Evolutionary conservation across 257 asterid genomes (phyloP), one percentile per base, ranked within the genome.

Genomic region (Orobanche coerulescens): DNA sequence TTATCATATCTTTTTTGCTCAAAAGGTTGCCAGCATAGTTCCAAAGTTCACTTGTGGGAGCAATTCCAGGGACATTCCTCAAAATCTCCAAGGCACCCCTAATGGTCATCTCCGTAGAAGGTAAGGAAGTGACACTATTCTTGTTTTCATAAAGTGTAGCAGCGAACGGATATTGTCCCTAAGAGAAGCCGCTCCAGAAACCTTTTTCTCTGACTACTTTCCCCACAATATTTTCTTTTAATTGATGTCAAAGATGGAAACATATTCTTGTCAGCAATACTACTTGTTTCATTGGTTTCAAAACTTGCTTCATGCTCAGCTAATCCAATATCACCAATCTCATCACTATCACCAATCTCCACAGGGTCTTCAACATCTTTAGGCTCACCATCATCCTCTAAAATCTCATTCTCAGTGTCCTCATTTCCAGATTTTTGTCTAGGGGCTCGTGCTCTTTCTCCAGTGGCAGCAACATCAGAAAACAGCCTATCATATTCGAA

Each of bases 401-500:
- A 40, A 1, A 40, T 11, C 2, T 40, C 16, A 1, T 40, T 4
- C 18, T 6, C 18, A 40, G 18, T 40, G 48, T 6, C 48, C 18
- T 11, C 48, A 40, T 40, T 40, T 0, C 8, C 48, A 5, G 18
- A 14, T 40, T 5, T 11, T 40, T 40, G 48, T 16, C 18, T 40
- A 1, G 67, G 20, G 19, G 34, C 59, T 11, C 40, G 16, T 33
- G 61, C 40, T 16, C 54, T 36, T 16, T 64, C 62, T n/a, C 62
- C 53, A 20, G 19, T 64, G 18, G 53, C 53, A 52, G 50, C 43
- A 51, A 64, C 15, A 64, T 51, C 54, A 14, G 19, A 13, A 24
- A 64, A 51, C 14, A 50, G 3, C 16, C 39, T 53, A 37, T 64
- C 26, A 51, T 64, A 64, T 4, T 6, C 1, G n/a, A 36, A 34